These are phyloP conservation scores for Cymbopogon citratus DNA, from an alignment of 176 grass and related monocot species.

Conservation along the genomic window DNA sequence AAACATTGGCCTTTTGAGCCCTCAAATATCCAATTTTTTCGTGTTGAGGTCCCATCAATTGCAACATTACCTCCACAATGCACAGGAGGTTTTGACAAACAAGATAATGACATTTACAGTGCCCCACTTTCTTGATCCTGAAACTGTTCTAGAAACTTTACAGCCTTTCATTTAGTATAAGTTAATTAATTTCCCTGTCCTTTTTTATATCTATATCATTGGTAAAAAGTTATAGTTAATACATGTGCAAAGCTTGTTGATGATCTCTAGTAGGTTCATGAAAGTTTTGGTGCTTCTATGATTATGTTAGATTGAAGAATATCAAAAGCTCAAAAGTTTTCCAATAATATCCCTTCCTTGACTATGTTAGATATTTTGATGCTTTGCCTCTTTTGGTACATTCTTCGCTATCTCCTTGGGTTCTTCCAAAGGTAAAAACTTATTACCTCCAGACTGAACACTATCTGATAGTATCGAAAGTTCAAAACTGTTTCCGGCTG, in stretches of 20 bases:
- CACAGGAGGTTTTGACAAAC: not conserved
- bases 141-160: not conserved
- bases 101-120: not conserved
- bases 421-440: conserved; percentile 53
- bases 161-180: not conserved
- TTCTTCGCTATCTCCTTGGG: conserved; percentile 36
- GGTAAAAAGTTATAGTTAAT: not conserved
- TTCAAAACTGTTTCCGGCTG: not conserved
- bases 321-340: not conserved
- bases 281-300: not conserved
- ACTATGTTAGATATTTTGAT: conserved; percentile 50
- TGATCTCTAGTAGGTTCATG: not conserved
- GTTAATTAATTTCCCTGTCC: not conserved
- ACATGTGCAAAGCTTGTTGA: not conserved
- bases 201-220: not conserved
- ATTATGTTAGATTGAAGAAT: not conserved
- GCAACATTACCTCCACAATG: not conserved
- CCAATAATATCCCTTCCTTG: conserved; percentile 39
- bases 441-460: not conserved
- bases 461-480: not conserved
- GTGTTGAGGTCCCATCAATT: too few relatives aligned
- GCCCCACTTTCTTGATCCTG: not conserved
- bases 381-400: conserved; percentile 56
- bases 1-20: too few relatives aligned
- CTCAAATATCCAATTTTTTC: too few relatives aligned